A percentile compares a stretch with the other conserved stretches of the same genome.
phyloP scores from a whole-genome alignment of 805 yeast genomes.

The Schwanniomyces polymorphus region DNA sequence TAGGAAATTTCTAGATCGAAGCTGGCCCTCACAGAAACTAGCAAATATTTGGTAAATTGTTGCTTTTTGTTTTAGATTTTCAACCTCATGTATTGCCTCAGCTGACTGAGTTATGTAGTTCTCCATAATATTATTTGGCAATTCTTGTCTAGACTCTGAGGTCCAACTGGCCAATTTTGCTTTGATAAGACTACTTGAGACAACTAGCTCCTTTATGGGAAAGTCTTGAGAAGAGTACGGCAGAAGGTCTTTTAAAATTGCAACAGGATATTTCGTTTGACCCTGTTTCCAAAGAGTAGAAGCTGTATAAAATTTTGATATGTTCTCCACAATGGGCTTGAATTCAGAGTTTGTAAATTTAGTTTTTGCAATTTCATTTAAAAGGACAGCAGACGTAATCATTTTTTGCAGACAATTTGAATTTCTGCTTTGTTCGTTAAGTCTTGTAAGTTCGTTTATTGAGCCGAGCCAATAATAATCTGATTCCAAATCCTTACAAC shows the following conservation, averaged over 20 bases:
- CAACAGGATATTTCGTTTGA: conserved; percentile 56
- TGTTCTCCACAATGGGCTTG: conserved; percentile 11
- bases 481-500: background rate
- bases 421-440: conserved; percentile 40
- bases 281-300: conserved; percentile 65
- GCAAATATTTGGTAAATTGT: conserved; percentile 63
- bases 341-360: conserved; percentile 9
- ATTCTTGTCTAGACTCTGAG: conserved; percentile 67
- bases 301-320: conserved; percentile 52
- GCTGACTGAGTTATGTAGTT: conserved; percentile 55
- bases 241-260: conserved; percentile 40
- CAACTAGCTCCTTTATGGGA: conserved; percentile 14
- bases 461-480: conserved; percentile 20
- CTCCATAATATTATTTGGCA: conserved; percentile 56
- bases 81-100: conserved; percentile 9
- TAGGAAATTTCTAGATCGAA: conserved; percentile 42
- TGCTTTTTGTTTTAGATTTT: conserved; percentile 29
- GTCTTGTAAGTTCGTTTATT: conserved; percentile 40
- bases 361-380: conserved; percentile 36
- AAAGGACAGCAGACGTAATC: conserved; percentile 46
- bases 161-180: conserved; percentile 67
- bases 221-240: conserved; percentile 9
- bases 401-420: conserved; percentile 46
- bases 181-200: conserved; percentile 24
- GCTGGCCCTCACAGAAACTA: conserved; percentile 68